Evolutionary conservation across 768 basidiomycete genomes (phyloP).

Genomic region (Hypholoma sublateritium): DNA sequence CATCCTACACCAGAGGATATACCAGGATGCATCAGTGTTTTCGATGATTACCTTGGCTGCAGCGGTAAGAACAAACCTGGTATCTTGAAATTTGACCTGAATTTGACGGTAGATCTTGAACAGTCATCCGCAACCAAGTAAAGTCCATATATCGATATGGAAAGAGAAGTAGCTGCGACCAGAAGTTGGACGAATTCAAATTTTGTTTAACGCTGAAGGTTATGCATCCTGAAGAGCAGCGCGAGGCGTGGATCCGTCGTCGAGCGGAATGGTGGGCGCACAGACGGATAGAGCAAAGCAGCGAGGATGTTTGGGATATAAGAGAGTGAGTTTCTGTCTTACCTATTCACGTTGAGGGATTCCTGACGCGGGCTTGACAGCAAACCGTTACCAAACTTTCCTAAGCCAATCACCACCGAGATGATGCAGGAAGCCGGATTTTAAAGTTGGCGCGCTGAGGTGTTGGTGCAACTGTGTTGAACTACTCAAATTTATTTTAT

Average conservation of each 20-base stretch:
- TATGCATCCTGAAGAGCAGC: constrained; percentile 71
- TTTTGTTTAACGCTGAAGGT: constrained; percentile 87
- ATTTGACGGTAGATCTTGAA: background rate
- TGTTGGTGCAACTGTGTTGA: no score
- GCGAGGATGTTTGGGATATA: constrained; percentile 94
- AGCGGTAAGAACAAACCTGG: constrained; percentile 43
- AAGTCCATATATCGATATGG: constrained; percentile 89
- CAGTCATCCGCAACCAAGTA: constrained; percentile 79
- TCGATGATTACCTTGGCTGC: constrained; percentile 74
- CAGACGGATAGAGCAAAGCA: constrained; percentile 72
- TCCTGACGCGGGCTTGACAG: constrained; percentile 26
- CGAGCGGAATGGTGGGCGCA: constrained; percentile 96
- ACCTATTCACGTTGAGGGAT: background rate
- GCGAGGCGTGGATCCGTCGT: constrained; percentile 81
- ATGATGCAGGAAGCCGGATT: constrained; percentile 11
- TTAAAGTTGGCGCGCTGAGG: no score
- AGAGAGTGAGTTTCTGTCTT: constrained; percentile 52
- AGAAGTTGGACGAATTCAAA: constrained; percentile 90
- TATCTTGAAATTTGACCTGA: constrained; percentile 12
- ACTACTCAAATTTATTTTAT: no score
- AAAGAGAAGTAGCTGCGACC: constrained; percentile 63
- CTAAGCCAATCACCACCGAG: constrained; percentile 34
- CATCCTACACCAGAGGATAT: constrained; percentile 80
- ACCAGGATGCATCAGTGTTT: constrained; percentile 76
- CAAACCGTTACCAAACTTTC: constrained; percentile 51